Base-by-base conservation (phyloP, 1,284 basidiomycete species). In the Xanthoconium separans region DNA sequence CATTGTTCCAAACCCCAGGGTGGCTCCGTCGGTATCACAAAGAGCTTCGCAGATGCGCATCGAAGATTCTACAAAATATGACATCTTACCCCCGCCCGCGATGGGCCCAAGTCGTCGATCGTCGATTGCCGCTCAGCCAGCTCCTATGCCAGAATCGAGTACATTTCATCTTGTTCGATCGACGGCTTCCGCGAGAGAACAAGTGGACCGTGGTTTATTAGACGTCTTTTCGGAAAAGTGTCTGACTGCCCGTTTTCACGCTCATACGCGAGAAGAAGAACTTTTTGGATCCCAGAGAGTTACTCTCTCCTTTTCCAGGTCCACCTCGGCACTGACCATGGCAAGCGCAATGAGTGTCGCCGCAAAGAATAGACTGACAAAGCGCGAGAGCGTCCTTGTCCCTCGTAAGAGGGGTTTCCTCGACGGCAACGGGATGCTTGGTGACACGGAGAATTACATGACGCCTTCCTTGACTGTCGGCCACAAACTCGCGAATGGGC, bases 161-260 rank as follows among this genome's bases (percentile, higher is more conserved):
- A 83, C 82, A 4, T 79, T 90, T 45, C 75, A 88, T 37, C 82
- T 91, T 51, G 80, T 84, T 31, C 84, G 91, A 10, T 83, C 85
- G 10, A 87, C 90, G 8, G 73, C 80, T 15, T 76, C 81, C 33
- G 83, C 86, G 31, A 84, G 92, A 20, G 77, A 82, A 29, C 79
- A 82, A 47, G 81, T 89, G 34, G 88, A 91, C 59, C 78, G 82
- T 44, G 83, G 80, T 13, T 71, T 91, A 18, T 76, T 79, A 48
- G 89, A 91, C 58, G 81, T 91, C 46, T 79, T 84, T 58, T 89
- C 88, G 12, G 78, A 83, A 55, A 73, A 76, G 18, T 84, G 85
- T 56, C 65, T 84, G 39, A 77, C 76, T 10, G 84, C 83, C n/a
- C 78, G 85, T 33, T 75, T 77, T 34, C 77, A 84, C 50, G 84